Base-by-base conservation (phyloP, 176 grass and related monocot species). In the Elymus sibiricus region DNA sequence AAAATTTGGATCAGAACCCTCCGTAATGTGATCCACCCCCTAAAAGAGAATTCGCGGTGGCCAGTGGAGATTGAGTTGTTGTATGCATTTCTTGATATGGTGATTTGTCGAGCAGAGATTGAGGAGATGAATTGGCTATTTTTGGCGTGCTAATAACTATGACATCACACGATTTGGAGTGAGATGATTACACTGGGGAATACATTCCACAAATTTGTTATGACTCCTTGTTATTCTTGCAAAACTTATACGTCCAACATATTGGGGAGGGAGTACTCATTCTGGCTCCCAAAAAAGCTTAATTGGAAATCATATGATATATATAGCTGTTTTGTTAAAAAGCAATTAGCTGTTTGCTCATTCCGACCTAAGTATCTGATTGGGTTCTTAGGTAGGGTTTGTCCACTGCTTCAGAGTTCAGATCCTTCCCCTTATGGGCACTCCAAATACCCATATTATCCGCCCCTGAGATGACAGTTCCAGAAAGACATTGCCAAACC, bases 261-360 rank as follows among this genome's bases (percentile, higher is more conserved):
- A 55, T 56, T 56, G 53, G 53, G 53, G 53, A 56, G 53, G 53
- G 53, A 56, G 37, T 53, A 51, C 44, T 47, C 25, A 28, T 55
- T 38, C n/a, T 27, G 63, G 53, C 32, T 78, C 44, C 63, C 59
- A 17, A 59, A 35, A 85, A 77, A 19, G 13, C 38, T 2, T 85
- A 25, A 49, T 51, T 22, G 9, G 53, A 56, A 56, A 56, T 56
- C 0, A 21, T 56, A 56, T 56, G 53, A 56, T 21, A 56, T 56
- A 56, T 21, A 51, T 51, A 51, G 47, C 47, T 17, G 47, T 51
- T 17, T 5, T 51, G 47, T 51, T 51, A 51, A 51, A 51, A 67
- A 81, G n/a, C 64, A 26, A 53, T 7, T 77, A 31, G 35, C 68
- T 60, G n/a, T 83, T 42, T 40, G 49, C 29, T 83, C 70, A 71